Percentiles rank a stretch among this genome's conserved stretches.
These are phyloP conservation scores for Melanopsichium pennsylvanicum DNA, from an alignment of 1,284 basidiomycete genomes.

Conservation along the genomic window DNA sequence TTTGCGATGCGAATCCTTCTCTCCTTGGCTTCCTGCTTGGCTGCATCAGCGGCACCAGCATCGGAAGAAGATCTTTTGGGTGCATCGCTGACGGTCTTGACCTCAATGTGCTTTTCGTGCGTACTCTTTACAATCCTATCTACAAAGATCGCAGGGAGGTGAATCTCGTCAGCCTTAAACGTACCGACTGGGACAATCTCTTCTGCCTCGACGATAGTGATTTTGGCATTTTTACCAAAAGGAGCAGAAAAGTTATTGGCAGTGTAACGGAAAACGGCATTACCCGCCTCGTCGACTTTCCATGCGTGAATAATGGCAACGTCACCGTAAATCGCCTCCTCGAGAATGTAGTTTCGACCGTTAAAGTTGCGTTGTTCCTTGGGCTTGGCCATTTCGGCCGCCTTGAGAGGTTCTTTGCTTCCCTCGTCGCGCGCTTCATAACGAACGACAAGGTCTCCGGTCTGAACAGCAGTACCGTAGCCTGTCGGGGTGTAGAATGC, in stretches of 20 bases:
- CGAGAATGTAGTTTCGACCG: constrained; percentile 84
- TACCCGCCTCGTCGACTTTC: constrained; percentile 84
- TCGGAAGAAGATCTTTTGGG: constrained; percentile 31
- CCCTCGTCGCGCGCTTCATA: constrained; percentile 56
- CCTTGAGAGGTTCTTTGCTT: constrained; percentile 38
- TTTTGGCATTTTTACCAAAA: constrained; percentile 61
- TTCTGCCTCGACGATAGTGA: constrained; percentile 63
- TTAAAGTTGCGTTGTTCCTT: constrained; percentile 83
- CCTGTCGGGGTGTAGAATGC: constrained; percentile 96
- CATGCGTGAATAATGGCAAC: constrained; percentile 90
- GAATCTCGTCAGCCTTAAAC: constrained; percentile 56
- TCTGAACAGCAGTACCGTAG: constrained; percentile 67
- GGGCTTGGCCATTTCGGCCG: constrained; percentile 64
- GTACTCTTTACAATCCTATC: constrained; percentile 54
- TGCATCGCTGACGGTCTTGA: constrained; percentile 45
- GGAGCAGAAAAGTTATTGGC: constrained; percentile 61
- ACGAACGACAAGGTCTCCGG: constrained; percentile 66
- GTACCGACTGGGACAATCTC: constrained; percentile 58
- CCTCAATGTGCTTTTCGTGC: constrained; percentile 56
- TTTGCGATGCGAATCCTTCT: constrained; percentile 48
- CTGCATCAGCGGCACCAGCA: constrained; percentile 3
- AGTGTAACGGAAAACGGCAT: constrained; percentile 66
- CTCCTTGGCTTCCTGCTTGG: constrained; percentile 43
- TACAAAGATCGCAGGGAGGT: constrained; percentile 61
- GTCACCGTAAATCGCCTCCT: constrained; percentile 85